Evolutionary conservation across 352 stramenopile species (phyloP).

Genomic region (Globisporangium yorkense): DNA sequence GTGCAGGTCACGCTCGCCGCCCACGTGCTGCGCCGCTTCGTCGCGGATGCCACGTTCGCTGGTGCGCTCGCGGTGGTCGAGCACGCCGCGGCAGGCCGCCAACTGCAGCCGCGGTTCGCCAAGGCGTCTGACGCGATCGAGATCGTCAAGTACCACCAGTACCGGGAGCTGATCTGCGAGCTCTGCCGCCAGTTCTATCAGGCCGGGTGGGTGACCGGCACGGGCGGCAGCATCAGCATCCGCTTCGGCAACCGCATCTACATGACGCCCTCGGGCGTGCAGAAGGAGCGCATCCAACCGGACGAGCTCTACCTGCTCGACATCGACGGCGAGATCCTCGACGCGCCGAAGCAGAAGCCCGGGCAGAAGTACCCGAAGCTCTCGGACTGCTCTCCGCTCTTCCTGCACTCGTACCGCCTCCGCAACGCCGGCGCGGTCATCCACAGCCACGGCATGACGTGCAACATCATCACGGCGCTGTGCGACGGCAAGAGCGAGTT

Average conservation of each 20-base stretch:
- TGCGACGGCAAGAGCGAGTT: slow-evolving; percentile 82
- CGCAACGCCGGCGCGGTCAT: slow-evolving; percentile 69
- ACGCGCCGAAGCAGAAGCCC: slow-evolving; percentile 38
- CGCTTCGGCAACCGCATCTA: slow-evolving; percentile 90
- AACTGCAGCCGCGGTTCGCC: slow-evolving; percentile 30
- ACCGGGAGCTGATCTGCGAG: slow-evolving; percentile 63
- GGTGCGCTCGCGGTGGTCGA: slow-evolving; percentile 13
- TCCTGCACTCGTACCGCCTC: slow-evolving; percentile 90
- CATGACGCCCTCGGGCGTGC: slow-evolving; percentile 94
- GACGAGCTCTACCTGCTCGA: slow-evolving; percentile 95
- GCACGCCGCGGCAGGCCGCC: slow-evolving; percentile 5
- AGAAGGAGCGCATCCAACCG: slow-evolving; percentile 94
- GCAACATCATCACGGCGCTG: slow-evolving; percentile 88
- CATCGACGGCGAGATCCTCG: slow-evolving; percentile 74
- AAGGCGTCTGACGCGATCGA: slow-evolving; percentile 38
- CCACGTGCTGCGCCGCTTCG: slow-evolving; percentile 40
- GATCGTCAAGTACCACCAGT: slow-evolving; percentile 28
- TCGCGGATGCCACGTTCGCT: slow-evolving; percentile 18
- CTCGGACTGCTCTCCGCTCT: slow-evolving; percentile 92
- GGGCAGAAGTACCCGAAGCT: slow-evolving; percentile 70
- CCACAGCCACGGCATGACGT: slow-evolving; percentile 77
- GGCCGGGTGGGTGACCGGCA: slow-evolving; percentile 93
- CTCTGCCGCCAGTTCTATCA: slow-evolving; percentile 75
- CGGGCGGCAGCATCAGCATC: slow-evolving; percentile 92
- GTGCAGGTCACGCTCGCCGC: slow-evolving; percentile 23